Percentiles rank a stretch among this genome's conserved stretches.
Conservation (phyloP, 148 eudicot species). For the Selenicereus undatus region DNA sequence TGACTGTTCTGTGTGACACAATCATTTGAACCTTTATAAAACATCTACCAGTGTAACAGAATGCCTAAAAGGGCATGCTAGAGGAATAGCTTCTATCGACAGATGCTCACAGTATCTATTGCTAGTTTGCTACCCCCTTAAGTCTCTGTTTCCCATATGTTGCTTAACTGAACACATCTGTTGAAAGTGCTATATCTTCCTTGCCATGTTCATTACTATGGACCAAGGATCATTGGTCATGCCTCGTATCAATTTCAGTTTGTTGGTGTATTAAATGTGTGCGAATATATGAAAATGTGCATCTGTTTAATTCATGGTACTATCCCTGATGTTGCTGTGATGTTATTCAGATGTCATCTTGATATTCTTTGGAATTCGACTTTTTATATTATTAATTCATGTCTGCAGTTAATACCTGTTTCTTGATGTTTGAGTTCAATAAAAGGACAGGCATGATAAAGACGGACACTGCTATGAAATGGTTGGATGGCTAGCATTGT, state of each 20-base stretch:
- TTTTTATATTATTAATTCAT: not conserved
- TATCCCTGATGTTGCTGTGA: not conserved
- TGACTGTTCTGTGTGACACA: not conserved
- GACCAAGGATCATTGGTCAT: not conserved
- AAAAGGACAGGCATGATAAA: too few species aligned
- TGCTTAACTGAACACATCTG: not conserved
- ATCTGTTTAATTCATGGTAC: not conserved
- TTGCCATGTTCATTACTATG: not conserved
- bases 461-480: not conserved
- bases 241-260: not conserved
- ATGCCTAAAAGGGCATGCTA: not conserved
- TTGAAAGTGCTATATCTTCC: not conserved
- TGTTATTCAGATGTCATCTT: not conserved
- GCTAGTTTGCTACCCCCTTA: not conserved
- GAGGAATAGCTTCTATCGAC: not conserved
- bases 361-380: too few species aligned
- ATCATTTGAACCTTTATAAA: too few species aligned
- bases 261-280: not conserved
- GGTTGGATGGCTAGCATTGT: constrained; percentile 2
- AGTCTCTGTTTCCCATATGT: too few species aligned
- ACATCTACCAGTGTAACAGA: not conserved
- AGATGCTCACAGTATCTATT: not conserved
- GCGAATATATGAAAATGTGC: not conserved
- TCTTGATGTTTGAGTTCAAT: not conserved
- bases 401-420: not conserved